phyloP scores from a whole-genome alignment of 1,284 basidiomycete species.

The Ustilago esculenta region DNA sequence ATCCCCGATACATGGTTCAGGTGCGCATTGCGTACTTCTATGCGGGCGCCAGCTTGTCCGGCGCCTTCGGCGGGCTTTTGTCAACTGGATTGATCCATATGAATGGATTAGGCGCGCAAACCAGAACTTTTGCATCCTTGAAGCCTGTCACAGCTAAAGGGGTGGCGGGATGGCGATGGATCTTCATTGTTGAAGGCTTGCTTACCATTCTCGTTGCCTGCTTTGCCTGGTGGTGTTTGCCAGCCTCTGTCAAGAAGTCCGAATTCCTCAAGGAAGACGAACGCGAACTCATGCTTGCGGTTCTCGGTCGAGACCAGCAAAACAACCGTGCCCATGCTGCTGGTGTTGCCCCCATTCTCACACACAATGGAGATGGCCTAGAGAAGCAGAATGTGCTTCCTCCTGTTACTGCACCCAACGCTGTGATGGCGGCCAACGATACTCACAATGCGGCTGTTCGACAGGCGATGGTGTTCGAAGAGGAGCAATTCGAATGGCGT shows the following conservation, averaged over 20 bases:
- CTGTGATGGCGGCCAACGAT: conserved; percentile 1
- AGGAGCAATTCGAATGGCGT: conserved; percentile 52
- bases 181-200: conserved; percentile 74
- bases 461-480: conserved; percentile 24
- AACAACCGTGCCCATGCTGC: conserved; percentile 69
- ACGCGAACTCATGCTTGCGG: conserved; percentile 70
- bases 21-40: conserved; percentile 39
- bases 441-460: conserved; percentile 8
- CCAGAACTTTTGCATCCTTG: conserved; percentile 6
- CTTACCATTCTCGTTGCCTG: conserved; percentile 71
- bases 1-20: conserved; percentile 45
- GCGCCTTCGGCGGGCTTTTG: conserved; percentile 65
- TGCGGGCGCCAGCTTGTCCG: conserved; percentile 63
- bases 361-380: conserved; percentile 10
- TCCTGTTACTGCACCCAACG: conserved; percentile 18
- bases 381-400: conserved; percentile 13
- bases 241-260: conserved; percentile 73
- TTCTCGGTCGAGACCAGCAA: conserved; percentile 65
- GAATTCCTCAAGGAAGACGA: conserved; percentile 72
- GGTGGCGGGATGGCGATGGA: conserved; percentile 68
- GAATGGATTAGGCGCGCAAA: conserved; percentile 71
- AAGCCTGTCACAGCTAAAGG: conserved; percentile 41
- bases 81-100: conserved; percentile 73
- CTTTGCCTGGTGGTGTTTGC: conserved; percentile 72
- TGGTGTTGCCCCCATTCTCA: conserved; percentile 65